Conservation (phyloP, 208 protist genomes). For the Acanthamoeba sp. region DNA sequence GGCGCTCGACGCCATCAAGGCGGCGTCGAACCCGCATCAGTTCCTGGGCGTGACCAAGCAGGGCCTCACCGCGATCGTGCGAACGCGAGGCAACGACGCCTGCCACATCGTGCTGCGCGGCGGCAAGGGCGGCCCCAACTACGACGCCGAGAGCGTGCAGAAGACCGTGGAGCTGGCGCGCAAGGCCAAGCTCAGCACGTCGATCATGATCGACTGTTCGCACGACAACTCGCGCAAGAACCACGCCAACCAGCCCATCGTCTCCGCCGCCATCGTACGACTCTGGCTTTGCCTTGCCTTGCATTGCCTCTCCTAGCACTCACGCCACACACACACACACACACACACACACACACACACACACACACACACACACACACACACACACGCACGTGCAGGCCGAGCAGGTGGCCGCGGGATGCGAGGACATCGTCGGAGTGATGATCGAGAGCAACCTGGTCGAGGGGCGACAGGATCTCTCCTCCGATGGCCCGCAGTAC, state of each 20-base stretch:
- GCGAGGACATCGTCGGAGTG: slow-evolving; percentile 83
- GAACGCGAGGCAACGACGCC: slow-evolving; percentile 86
- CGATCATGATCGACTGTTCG: slow-evolving; percentile 89
- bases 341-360: neutral
- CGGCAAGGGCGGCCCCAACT: slow-evolving; percentile 75
- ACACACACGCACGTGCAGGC: neutral
- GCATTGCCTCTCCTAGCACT: neutral
- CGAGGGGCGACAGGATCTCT: slow-evolving; percentile 85
- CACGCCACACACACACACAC: neutral
- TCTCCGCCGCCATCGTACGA: slow-evolving; percentile 75
- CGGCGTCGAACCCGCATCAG: slow-evolving; percentile 81
- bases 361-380: neutral
- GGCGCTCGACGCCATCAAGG: slow-evolving; percentile 86
- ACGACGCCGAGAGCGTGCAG: slow-evolving; percentile 72
- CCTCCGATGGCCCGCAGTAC: slow-evolving; percentile 20
- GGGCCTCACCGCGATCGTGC: slow-evolving; percentile 87
- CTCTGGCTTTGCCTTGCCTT: neutral
- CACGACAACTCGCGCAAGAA: slow-evolving; percentile 88
- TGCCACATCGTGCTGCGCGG: slow-evolving; percentile 89
- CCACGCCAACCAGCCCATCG: slow-evolving; percentile 86
- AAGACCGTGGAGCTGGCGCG: slow-evolving; percentile 48
- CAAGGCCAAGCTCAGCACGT: slow-evolving; percentile 60
- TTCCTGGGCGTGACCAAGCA: slow-evolving; percentile 89
- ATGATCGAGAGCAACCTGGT: slow-evolving; percentile 90
- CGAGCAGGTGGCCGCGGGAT: slow-evolving; percentile 76